Evolutionary conservation across 495 filamentous ascomycete genomes (phyloP), one percentile per base, ranked within the genome.

Genomic region (Friedmanniomyces simplex): DNA sequence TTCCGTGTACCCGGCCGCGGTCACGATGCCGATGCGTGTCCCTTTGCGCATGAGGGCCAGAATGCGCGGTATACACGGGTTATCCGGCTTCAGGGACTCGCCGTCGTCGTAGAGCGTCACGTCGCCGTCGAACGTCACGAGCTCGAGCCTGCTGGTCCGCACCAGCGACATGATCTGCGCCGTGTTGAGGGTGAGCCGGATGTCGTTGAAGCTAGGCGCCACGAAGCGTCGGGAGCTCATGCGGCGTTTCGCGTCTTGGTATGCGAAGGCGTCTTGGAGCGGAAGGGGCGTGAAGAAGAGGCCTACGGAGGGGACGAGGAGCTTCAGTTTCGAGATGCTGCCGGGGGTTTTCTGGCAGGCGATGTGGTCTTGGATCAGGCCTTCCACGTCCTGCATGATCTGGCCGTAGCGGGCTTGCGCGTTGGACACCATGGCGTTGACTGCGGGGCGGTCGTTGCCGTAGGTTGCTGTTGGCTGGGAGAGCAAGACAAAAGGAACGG

Each of bases 31-130:
- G 55, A 98, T 81, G 60, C 85, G 84, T 59, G 86, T 82, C 3
- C 76, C 80, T 46, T 73, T 74, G 10, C 59, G 58, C 32, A 89
- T 73, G 2, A 89, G 73, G n/a, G 76, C 75, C 14, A 96, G 69
- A 41, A 98, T 82, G 6, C 87, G 82, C 0, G 82, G 69, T 54
- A 97, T 89, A 13, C 95, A 85, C 0, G 88, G 85, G 69, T 84
- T 94, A 20, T 78, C 75, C 1, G 79, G 67, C 34, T 79, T 82
- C 42, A 98, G 76, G 59, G 80, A 87, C 62, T 88, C 75, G 12
- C 91, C 94, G 66, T 98, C 91, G 60, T 95, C 89, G 69, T 97
- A 97, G 37, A 98, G 80, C 6, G 94, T 98, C 13, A 98, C 89
- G 65, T 98, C 94, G 67, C 94, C 94, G 69, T 98, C 93, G 64